phyloP scores from a whole-genome alignment of 139 green algal species.

The Picochlorum sp. region DNA sequence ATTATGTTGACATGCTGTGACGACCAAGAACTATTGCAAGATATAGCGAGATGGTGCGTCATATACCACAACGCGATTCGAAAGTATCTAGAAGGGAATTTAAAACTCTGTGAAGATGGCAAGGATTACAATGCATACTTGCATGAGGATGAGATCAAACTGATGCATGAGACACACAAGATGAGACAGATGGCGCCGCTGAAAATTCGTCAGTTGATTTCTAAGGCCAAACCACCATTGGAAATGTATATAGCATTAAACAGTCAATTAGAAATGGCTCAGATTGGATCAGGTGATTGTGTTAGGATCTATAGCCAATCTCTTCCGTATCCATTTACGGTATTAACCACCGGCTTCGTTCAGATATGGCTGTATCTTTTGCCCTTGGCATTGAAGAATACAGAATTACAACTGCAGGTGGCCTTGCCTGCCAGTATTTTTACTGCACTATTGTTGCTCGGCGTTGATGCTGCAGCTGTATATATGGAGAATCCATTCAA shows the following conservation, averaged over 20 bases:
- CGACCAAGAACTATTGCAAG: background rate
- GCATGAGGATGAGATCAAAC: background rate
- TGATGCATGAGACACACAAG: background rate
- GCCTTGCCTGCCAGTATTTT: background rate
- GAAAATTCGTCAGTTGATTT: background rate
- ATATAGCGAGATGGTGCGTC: background rate
- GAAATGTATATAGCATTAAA: background rate
- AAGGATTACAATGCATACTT: background rate
- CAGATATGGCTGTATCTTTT: background rate
- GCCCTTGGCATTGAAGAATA: background rate
- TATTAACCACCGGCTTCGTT: background rate
- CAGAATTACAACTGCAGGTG: background rate
- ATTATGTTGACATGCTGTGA: background rate
- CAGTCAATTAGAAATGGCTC: background rate
- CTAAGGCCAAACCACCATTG: background rate
- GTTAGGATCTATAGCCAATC: background rate
- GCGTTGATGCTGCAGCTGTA: background rate
- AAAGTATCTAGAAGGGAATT: background rate
- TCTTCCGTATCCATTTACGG: background rate
- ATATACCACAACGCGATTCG: background rate
- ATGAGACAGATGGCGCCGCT: background rate
- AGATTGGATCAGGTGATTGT: background rate
- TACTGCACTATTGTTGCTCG: background rate
- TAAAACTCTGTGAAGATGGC: background rate
- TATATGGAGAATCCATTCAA: background rate